Conservation (phyloP, 148 eudicot species). For the Silene uniflora region DNA sequence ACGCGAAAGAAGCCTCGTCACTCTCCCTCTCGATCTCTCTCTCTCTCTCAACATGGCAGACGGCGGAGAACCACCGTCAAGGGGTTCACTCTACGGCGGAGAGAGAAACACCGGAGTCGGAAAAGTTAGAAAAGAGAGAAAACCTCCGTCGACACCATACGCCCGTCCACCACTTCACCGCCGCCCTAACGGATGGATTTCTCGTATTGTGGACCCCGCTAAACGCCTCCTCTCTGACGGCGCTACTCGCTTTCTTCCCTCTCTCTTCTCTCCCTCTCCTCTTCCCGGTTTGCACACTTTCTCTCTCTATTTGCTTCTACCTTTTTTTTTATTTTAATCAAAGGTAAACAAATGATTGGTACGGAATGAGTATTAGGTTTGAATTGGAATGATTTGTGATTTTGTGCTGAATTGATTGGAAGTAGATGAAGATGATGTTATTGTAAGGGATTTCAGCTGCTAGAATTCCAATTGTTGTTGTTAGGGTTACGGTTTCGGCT, state of each 20-base stretch:
- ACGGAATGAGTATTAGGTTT: too few relatives aligned
- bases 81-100: conserved; percentile 25
- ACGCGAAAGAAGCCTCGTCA: neutral
- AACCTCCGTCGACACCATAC: conserved; percentile 54
- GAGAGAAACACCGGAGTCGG: conserved; percentile 54
- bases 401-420: too few relatives aligned
- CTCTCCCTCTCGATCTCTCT: neutral
- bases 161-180: conserved; percentile 43
- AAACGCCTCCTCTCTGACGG: conserved; percentile 56
- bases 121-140: conserved; percentile 41
- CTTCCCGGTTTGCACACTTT: conserved; percentile 26
- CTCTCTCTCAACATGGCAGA: conserved; percentile 13
- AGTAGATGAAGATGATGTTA: too few relatives aligned
- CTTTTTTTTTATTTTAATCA: too few relatives aligned
- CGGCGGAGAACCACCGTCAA: conserved; percentile 27
- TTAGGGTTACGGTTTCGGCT: neutral
- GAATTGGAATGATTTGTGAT: too few relatives aligned
- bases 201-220: conserved; percentile 63
- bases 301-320: neutral
- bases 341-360: too few relatives aligned
- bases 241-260: conserved; percentile 54
- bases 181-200: conserved; percentile 45
- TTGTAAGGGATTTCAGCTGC: too few relatives aligned
- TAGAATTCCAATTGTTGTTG: neutral
- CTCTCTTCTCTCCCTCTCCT: conserved; percentile 39